Evolutionary conservation across 257 asterid species (phyloP).

Genomic region (Penstemon newberryi): DNA sequence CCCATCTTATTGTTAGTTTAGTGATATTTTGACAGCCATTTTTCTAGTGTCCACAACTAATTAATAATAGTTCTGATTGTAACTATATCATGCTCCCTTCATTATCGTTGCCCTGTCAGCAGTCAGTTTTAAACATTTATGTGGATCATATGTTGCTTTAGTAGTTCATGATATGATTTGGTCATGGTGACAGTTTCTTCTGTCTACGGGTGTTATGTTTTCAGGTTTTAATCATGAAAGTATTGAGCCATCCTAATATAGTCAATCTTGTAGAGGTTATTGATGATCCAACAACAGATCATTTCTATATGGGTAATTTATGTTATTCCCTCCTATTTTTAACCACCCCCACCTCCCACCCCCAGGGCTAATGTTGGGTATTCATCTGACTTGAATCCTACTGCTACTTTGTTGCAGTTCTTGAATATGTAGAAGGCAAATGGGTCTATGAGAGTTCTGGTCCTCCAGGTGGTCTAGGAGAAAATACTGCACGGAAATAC

Average conservation of each 20-base stretch:
- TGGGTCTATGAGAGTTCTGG: conserved; percentile 85
- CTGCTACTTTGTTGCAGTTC: conserved; percentile 56
- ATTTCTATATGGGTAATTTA: conserved; percentile 89
- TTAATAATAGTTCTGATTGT: conserved; percentile 9
- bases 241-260: conserved; percentile 91
- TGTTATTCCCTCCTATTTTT: conserved; percentile 26
- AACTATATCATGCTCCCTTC: not conserved
- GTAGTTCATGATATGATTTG: too few relatives aligned
- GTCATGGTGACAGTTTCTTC: conserved; percentile 9
- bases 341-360: not conserved
- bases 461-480: conserved; percentile 74
- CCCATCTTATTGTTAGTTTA: not conserved
- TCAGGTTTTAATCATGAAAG: conserved; percentile 93
- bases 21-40: conserved; percentile 4
- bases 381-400: conserved; percentile 20
- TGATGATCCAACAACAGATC: conserved; percentile 87
- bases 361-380: conserved; percentile 4
- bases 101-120: not conserved
- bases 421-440: conserved; percentile 90
- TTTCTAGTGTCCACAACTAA: not conserved
- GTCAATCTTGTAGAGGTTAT: conserved; percentile 95
- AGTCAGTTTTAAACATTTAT: conserved; percentile 8
- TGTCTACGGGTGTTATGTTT: conserved; percentile 19
- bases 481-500: conserved; percentile 69
- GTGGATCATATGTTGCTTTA: conserved; percentile 3